Evolutionary conservation across 345 rosid species (phyloP), one percentile per base, ranked within the genome.

Genomic region (Eucalyptus brandiana): DNA sequence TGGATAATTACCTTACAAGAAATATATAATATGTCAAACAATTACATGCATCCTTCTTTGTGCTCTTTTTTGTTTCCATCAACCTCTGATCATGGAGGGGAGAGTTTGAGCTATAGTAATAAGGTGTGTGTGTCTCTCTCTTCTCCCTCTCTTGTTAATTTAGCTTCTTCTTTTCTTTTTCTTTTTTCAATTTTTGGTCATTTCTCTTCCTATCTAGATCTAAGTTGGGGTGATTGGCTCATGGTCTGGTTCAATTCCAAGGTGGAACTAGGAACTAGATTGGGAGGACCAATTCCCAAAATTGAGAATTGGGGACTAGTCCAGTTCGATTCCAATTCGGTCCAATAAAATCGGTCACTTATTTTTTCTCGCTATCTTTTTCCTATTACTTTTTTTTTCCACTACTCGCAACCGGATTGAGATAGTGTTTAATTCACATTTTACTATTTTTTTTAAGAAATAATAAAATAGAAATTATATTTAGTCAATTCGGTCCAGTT

Each of bases 251-350:
- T 19, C 58, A 53, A 53, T 53, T 53, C 24, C 24, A 19, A 19
- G 56, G 23, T 53, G 56, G 9, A 53, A 18, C 2, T 19, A 0
- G 4, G 24, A 19, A 53, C 24, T 53, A 19, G 56, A 53, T 53
- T 53, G 56, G 9, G 56, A 53, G 23, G 9, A 53, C 56, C 56
- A 53, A 53, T 53, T 53, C 24, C 58, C 58, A 53, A 53, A 53
- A 1, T 53, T 19, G 24, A 53, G 58, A 53, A 53, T 53, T 8
- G 58, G 10, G 56, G 58, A 53, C 24, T 8, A 2, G 5, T 53
- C 1, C 5, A 0, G 0, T 53, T 53, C 1, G 5, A 53, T 53
- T 19, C 2, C 0, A 1, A 53, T 53, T 53, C 5, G 0, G 24
- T 53, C 58, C 58, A 53, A 53, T 53, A 19, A 19, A 53, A 53